Evolutionary conservation across 257 asterid species (phyloP).

Genomic region (Linderniella brevidens): DNA sequence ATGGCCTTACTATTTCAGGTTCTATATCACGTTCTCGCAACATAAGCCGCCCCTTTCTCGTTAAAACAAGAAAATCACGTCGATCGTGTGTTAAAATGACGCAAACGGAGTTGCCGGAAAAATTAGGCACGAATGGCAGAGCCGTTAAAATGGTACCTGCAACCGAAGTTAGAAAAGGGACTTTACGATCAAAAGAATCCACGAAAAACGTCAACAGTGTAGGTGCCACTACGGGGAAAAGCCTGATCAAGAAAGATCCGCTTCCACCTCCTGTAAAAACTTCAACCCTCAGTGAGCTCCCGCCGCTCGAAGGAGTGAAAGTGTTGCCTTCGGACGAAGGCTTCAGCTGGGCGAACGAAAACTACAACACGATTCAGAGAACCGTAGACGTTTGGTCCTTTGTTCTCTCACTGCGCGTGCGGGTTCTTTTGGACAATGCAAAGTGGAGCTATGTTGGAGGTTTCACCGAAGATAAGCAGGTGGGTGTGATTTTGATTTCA

Average conservation of each 20-base stretch:
- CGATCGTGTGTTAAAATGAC: constrained; percentile 32
- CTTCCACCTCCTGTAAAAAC: constrained; percentile 15
- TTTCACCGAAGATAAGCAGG: constrained; percentile 83
- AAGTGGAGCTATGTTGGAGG: constrained; percentile 74
- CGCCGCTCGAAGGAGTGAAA: constrained; percentile 50
- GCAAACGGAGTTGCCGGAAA: constrained; percentile 32
- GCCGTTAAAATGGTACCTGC: constrained; percentile 58
- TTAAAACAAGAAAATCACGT: constrained; percentile 11
- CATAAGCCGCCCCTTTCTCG: constrained; percentile 11
- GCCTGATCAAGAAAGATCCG: constrained; percentile 33
- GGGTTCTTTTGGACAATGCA: constrained; percentile 63
- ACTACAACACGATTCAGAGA: constrained; percentile 70
- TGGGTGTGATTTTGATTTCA: constrained; percentile 10
- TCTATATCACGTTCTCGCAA: constrained; percentile 20
- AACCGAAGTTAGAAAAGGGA: constrained; percentile 32
- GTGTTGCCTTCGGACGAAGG: constrained; percentile 90
- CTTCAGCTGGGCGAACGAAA: constrained; percentile 92
- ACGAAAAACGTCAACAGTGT: constrained; percentile 25
- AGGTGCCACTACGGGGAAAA: constrained; percentile 22
- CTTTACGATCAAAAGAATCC: constrained; percentile 23
- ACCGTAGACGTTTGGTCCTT: constrained; percentile 84
- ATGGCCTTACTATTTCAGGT: constrained; percentile 34
- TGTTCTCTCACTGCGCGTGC: constrained; percentile 73
- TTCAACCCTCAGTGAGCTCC: constrained; percentile 26
- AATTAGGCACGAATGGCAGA: constrained; percentile 43